These are phyloP conservation scores for Phytophthora melonis DNA, from an alignment of 352 stramenopile species.

Conservation along the genomic window DNA sequence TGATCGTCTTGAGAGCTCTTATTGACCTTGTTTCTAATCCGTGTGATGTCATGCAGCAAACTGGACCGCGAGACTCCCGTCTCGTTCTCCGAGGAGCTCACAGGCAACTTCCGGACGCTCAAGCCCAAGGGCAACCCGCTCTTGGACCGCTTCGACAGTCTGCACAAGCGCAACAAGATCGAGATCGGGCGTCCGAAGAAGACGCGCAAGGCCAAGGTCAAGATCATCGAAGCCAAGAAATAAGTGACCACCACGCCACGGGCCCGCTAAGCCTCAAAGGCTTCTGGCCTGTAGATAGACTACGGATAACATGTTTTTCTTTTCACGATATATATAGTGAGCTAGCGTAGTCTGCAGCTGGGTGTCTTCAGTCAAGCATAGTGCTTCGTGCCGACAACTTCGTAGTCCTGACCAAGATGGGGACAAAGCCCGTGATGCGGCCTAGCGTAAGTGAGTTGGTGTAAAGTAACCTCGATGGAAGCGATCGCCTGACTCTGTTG, in stretches of 20 bases:
- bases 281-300: slow-evolving; percentile 40
- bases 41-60: slow-evolving; percentile 56
- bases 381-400: slow-evolving; percentile 5
- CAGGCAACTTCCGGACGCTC: slow-evolving; percentile 77
- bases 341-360: background rate
- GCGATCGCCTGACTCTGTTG: background rate
- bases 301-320: slow-evolving; percentile 28
- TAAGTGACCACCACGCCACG: slow-evolving; percentile 38
- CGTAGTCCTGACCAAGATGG: slow-evolving; percentile 10
- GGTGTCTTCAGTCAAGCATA: background rate
- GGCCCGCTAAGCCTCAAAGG: background rate
- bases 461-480: too few relatives aligned
- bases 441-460: slow-evolving; percentile 49
- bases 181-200: slow-evolving; percentile 70
- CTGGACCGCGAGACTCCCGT: slow-evolving; percentile 75
- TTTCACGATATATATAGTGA: slow-evolving; percentile 37
- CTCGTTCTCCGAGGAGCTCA: slow-evolving; percentile 84
- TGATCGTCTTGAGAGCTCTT: background rate
- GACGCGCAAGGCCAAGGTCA: slow-evolving; percentile 79
- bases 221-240: slow-evolving; percentile 85
- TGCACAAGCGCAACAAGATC: slow-evolving; percentile 91
- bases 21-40: slow-evolving; percentile 13
- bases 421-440: slow-evolving; percentile 66
- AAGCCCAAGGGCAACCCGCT: slow-evolving; percentile 85
- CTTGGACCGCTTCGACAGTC: slow-evolving; percentile 85